Evolutionary conservation across 495 filamentous ascomycete genomes (phyloP).

Genomic region (Bacidia rubella): DNA sequence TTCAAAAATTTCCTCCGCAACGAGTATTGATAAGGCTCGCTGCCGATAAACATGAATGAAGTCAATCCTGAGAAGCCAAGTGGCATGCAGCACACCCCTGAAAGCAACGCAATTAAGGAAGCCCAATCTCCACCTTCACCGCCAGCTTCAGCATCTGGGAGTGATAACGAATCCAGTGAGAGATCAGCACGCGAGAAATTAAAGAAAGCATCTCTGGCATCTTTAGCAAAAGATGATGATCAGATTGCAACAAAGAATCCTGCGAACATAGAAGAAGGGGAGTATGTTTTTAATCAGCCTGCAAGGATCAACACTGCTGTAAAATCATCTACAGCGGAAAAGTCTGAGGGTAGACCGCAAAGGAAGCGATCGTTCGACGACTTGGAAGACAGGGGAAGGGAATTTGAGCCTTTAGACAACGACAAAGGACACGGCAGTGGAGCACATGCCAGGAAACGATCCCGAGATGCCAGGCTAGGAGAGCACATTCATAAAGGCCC

Average conservation of each 20-base stretch:
- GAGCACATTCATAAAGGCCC: neutral
- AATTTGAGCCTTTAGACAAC: neutral
- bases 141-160: slow-evolving; percentile 9
- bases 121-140: neutral
- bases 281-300: too few species aligned
- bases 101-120: neutral
- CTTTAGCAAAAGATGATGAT: slow-evolving; percentile 12
- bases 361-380: slow-evolving; percentile 44
- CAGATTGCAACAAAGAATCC: too few species aligned
- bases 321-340: slow-evolving; percentile 20
- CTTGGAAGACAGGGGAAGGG: neutral
- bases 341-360: slow-evolving; percentile 24
- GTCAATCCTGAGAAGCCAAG: neutral
- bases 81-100: neutral
- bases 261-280: too few species aligned
- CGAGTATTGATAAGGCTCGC: too few species aligned
- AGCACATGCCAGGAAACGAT: neutral
- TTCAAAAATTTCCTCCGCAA: too few species aligned
- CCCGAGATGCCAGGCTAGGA: neutral
- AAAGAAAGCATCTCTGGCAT: slow-evolving; percentile 45
- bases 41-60: too few species aligned
- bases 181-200: slow-evolving; percentile 47
- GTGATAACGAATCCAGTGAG: slow-evolving; percentile 40
- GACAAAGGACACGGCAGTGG: neutral
- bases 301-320: too few species aligned